Evolutionary conservation across 1,284 basidiomycete species (phyloP).

Genomic region (Tilletia indica): DNA sequence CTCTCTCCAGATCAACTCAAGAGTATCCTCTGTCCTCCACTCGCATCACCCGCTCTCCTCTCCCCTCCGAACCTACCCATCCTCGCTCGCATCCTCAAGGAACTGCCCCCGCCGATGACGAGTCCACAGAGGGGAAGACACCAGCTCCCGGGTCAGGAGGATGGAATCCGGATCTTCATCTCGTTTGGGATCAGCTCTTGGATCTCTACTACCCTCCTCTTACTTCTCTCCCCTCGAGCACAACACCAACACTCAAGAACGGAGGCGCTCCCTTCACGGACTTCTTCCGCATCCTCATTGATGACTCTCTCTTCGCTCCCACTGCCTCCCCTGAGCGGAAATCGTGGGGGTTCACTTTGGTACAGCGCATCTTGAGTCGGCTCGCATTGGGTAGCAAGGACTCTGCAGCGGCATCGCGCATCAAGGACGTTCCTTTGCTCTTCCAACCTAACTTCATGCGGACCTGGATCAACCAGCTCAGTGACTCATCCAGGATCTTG

Average conservation of each 20-base stretch:
- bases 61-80: conserved; percentile 69
- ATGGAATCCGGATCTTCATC: conserved; percentile 89
- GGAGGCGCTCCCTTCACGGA: conserved; percentile 76
- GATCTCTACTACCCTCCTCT: conserved; percentile 63
- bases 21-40: conserved; percentile 61
- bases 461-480: conserved; percentile 91
- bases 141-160: conserved; percentile 54
- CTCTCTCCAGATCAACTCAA: conserved; percentile 8
- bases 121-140: conserved; percentile 59
- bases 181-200: conserved; percentile 82
- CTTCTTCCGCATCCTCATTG: conserved; percentile 84
- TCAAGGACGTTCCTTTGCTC: conserved; percentile 72
- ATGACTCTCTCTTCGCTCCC: conserved; percentile 83
- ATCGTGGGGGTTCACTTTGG: conserved; percentile 92
- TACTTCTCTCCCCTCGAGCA: conserved; percentile 22
- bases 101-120: conserved; percentile 64
- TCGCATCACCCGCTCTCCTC: conserved; percentile 72
- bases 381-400: conserved; percentile 57
- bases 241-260: conserved; percentile 28
- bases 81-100: conserved; percentile 62
- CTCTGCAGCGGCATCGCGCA: conserved; percentile 38
- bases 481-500: conserved; percentile 78
- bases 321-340: conserved; percentile 84
- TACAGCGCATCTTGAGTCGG: conserved; percentile 74
- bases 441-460: conserved; percentile 96